A percentile compares a stretch with the other conserved stretches of the same genome.
Evolutionary conservation across 208 protist species (phyloP).

Genomic region (Crithidia sp.): DNA sequence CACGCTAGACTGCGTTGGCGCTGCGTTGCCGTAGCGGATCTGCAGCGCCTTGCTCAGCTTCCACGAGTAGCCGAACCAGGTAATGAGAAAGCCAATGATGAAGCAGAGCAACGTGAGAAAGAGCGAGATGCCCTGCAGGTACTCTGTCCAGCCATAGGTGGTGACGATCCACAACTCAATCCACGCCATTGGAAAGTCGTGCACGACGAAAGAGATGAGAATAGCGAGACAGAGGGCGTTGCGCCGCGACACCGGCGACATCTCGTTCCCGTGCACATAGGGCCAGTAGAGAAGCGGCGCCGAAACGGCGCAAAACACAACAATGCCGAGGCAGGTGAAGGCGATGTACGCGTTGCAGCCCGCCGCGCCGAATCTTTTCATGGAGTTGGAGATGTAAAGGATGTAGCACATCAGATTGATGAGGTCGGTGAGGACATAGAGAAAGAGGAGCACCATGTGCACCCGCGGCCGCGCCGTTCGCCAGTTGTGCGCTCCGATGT

Average conservation of each 20-base stretch:
- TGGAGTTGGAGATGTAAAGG: constrained; percentile 38
- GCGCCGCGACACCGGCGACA: constrained; percentile 64
- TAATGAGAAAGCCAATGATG: constrained; percentile 69
- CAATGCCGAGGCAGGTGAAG: constrained; percentile 57
- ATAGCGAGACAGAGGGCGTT: constrained; percentile 57
- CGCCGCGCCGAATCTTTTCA: constrained; percentile 13
- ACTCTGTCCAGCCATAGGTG: constrained; percentile 52
- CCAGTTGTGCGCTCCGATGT: constrained; percentile 21
- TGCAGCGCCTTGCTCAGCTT: constrained; percentile 77
- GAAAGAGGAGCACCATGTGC: constrained; percentile 60
- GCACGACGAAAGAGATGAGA: constrained; percentile 62
- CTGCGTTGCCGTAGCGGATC: constrained; percentile 51
- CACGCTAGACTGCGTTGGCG: constrained; percentile 26
- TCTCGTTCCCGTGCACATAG: constrained; percentile 67
- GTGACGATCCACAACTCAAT: constrained; percentile 79
- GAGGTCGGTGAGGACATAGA: constrained; percentile 57
- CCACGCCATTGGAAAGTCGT: constrained; percentile 78
- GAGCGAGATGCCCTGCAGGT: constrained; percentile 75
- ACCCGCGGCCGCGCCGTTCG: constrained; percentile 43
- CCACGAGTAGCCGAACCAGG: constrained; percentile 84
- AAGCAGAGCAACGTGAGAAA: constrained; percentile 69
- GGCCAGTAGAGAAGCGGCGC: constrained; percentile 80
- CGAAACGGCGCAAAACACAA: constrained; percentile 48
- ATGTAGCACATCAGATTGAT: constrained; percentile 74
- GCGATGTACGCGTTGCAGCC: constrained; percentile 61